These are phyloP conservation scores for Microdochium trichocladiopsis DNA, from an alignment of 2,329 filamentous ascomycete species.

Conservation along the genomic window DNA sequence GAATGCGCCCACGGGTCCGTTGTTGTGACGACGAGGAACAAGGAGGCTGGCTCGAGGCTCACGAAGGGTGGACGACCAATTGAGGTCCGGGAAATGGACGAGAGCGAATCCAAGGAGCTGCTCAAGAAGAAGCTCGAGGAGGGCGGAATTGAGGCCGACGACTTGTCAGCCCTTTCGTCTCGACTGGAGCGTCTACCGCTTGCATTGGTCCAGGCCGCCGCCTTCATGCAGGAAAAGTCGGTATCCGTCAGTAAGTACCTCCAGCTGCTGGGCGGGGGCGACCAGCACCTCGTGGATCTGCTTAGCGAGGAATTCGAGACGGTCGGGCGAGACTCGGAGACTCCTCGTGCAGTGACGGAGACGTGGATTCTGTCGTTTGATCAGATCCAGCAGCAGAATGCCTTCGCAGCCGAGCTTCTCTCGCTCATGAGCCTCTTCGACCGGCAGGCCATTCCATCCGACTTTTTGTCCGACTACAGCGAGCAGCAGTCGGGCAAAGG, in stretches of 20 bases:
- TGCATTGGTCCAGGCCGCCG: slow-evolving; percentile 24
- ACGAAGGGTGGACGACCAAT: slow-evolving; percentile 11
- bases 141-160: neutral
- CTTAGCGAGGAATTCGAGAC: slow-evolving; percentile 23
- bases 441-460: slow-evolving; percentile 17
- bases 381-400: slow-evolving; percentile 17
- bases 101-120: slow-evolving; percentile 14
- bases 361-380: slow-evolving; percentile 27
- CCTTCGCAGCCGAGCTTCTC: slow-evolving; percentile 18
- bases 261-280: slow-evolving; percentile 14
- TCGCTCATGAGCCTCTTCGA: slow-evolving; percentile 24
- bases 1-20: slow-evolving; percentile 19
- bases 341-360: slow-evolving; percentile 14
- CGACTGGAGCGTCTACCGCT: slow-evolving; percentile 23
- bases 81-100: slow-evolving; percentile 19
- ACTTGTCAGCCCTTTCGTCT: slow-evolving; percentile 11
- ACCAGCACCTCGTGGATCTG: slow-evolving; percentile 10
- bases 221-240: slow-evolving; percentile 22
- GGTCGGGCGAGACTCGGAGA: slow-evolving; percentile 16
- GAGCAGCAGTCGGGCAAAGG: neutral
- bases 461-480: slow-evolving; percentile 11
- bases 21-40: slow-evolving; percentile 26
- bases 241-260: slow-evolving; percentile 18
- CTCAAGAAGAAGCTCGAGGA: slow-evolving; percentile 10
- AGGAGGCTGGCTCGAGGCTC: slow-evolving; percentile 17